Evolutionary conservation across 768 basidiomycete genomes (phyloP).

Genomic region (Lactarius tabidus): DNA sequence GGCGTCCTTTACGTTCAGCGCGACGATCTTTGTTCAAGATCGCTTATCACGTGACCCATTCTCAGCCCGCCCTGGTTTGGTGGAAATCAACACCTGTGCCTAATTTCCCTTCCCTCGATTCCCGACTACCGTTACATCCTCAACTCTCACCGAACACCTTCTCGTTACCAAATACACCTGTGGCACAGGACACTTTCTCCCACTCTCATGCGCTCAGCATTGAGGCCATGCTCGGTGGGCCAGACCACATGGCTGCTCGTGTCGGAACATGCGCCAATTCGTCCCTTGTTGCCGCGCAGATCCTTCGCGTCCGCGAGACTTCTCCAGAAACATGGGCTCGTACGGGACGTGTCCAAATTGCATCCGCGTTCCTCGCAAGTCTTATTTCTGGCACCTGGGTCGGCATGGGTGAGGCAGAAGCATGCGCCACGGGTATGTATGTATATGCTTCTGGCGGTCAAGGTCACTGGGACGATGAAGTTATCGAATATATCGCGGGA

Average conservation of each 20-base stretch:
- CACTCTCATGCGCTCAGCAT: slow-evolving; percentile 73
- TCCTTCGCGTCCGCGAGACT: slow-evolving; percentile 72
- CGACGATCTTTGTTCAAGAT: slow-evolving; percentile 10
- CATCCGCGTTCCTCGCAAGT: slow-evolving; percentile 68
- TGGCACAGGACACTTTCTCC: slow-evolving; percentile 76
- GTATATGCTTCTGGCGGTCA: slow-evolving; percentile 42
- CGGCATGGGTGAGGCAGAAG: slow-evolving; percentile 70
- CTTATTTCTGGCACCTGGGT: slow-evolving; percentile 69
- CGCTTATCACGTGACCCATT: slow-evolving; percentile 11
- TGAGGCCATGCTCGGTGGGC: slow-evolving; percentile 71
- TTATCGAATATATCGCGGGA: slow-evolving; percentile 75
- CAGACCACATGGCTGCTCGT: slow-evolving; percentile 70
- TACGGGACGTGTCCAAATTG: slow-evolving; percentile 75
- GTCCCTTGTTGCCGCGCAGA: slow-evolving; percentile 69
- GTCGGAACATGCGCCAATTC: slow-evolving; percentile 71
- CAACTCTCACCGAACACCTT: slow-evolving; percentile 67
- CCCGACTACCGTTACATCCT: slow-evolving; percentile 60
- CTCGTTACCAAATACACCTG: slow-evolving; percentile 68
- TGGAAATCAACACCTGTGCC: slow-evolving; percentile 79
- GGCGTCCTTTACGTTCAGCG: not conserved
- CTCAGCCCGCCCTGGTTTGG: slow-evolving; percentile 73
- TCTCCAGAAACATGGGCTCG: slow-evolving; percentile 78
- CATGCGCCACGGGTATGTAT: slow-evolving; percentile 78
- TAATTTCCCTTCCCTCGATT: slow-evolving; percentile 67
- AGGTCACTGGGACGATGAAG: slow-evolving; percentile 73